Evolutionary conservation across 768 basidiomycete species (phyloP).

Genomic region (Mycena latifolia): DNA sequence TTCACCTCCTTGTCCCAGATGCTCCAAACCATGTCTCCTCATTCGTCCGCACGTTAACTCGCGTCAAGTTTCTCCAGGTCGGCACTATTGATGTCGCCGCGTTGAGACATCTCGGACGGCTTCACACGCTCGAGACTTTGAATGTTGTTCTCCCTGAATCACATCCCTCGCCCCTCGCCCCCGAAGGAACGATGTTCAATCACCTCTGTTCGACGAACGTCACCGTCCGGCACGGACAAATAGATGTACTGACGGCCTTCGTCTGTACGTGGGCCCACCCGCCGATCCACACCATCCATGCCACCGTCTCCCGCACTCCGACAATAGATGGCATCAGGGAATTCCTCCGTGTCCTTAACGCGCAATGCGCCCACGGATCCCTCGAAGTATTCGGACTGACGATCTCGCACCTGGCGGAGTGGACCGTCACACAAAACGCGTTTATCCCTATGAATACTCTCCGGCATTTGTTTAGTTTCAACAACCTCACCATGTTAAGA

Average conservation of each 20-base stretch:
- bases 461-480: not conserved
- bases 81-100: constrained; percentile 3
- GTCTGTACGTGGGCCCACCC: not conserved
- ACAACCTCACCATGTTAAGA: not conserved
- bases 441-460: not conserved
- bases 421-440: no score
- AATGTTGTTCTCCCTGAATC: not conserved
- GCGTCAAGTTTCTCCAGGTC: not conserved
- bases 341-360: not conserved
- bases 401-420: no score
- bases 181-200: not conserved
- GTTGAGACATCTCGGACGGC: not conserved
- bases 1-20: no score
- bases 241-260: not conserved
- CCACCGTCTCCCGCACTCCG: no score
- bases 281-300: not conserved
- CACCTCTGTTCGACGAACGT: not conserved
- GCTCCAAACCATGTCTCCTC: not conserved
- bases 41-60: not conserved
- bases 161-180: not conserved
- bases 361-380: not conserved
- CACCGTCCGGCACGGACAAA: not conserved
- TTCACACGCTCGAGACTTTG: not conserved
- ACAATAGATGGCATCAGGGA: not conserved
- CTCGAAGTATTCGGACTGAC: not conserved